Conservation (phyloP, 2,329 filamentous ascomycete species). For the Plectosphaerella plurivora region DNA sequence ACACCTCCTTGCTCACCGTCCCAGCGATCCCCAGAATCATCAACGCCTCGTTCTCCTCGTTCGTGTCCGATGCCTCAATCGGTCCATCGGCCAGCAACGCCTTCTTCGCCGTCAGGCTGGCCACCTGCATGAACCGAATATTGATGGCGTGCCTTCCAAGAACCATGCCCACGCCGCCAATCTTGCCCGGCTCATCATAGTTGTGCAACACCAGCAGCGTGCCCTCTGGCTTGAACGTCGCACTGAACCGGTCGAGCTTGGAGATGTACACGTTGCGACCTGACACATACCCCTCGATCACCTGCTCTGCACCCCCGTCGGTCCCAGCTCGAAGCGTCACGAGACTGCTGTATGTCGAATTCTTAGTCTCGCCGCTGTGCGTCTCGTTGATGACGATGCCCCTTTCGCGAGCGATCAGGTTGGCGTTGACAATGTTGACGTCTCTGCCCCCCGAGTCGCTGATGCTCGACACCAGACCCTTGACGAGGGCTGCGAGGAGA, state of each 20-base stretch:
- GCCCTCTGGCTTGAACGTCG: conserved; percentile 68
- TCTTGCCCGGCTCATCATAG: conserved; percentile 78
- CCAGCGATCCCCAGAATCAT: conserved; percentile 78
- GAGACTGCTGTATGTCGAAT: conserved; percentile 62
- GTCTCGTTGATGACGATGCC: conserved; percentile 73
- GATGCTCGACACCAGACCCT: conserved; percentile 68
- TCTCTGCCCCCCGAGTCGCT: conserved; percentile 61
- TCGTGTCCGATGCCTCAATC: conserved; percentile 11
- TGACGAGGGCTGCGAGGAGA: conserved; percentile 73
- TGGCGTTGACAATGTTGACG: conserved; percentile 81
- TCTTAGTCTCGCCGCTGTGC: conserved; percentile 56
- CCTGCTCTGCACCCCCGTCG: conserved; percentile 27
- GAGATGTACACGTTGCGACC: conserved; percentile 65
- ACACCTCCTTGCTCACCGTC: conserved; percentile 52
- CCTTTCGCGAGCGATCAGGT: conserved; percentile 69
- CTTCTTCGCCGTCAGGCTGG: conserved; percentile 38
- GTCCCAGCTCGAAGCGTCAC: conserved; percentile 61
- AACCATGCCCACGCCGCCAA: conserved; percentile 70
- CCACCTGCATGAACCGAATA: conserved; percentile 76
- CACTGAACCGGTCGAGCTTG: conserved; percentile 68
- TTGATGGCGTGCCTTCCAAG: conserved; percentile 70
- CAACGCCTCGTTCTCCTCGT: conserved; percentile 60
- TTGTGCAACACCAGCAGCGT: conserved; percentile 76
- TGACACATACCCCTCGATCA: conserved; percentile 63
- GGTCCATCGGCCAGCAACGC: background rate